Base-by-base conservation (phyloP, 768 basidiomycete species). In the Mycena amicta region DNA sequence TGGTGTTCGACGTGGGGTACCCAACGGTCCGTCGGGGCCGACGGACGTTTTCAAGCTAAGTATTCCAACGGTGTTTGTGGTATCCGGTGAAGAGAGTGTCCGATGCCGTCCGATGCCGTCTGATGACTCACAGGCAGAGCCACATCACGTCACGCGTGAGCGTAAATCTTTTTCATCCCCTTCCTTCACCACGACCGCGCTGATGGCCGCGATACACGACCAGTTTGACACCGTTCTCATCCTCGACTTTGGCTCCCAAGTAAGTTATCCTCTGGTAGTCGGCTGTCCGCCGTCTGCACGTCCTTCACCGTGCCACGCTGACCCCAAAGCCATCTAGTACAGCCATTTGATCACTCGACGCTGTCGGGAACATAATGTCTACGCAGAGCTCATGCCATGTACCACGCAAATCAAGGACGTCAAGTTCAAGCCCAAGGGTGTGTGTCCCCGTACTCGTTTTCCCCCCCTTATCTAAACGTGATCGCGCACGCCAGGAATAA, bases 341-440 rank as follows among this genome's bases (percentile, higher is more conserved):
- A 95, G 95, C 64, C 97, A 98, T 80, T 79, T 99, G 62, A 98
- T 98, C 73, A 97, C 95, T 5, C 80, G 97, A 70, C 83, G 97
- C 86, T 98, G 96, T 83, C 89, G 97, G 70, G 97, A 99, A 74
- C 83, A 95, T 69, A 93, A 93, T 55, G 93, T 99, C 54, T 98
- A 98, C 70, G 96, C 96, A 52, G 97, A 99, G 77, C 81, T 99
- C 68, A 85, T 97, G 84, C 94, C 97, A 25, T 99, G 97, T 72
- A 99, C 97, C 1, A 88, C 90, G 27, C 91, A 89, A 74, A 81
- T 98, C 59, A 81, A 83, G 61, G 93, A 98, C 55, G 75, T 99
- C 31, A 82, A 82, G 27, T 98, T 97, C 83, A 93, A 90, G 71
- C 97, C 97, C 0, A 96, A 95, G 80, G 97, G 96, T 93, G 39